Base-by-base conservation (phyloP, 2,329 filamentous ascomycete genomes). In the Aspergillus sp. region DNA sequence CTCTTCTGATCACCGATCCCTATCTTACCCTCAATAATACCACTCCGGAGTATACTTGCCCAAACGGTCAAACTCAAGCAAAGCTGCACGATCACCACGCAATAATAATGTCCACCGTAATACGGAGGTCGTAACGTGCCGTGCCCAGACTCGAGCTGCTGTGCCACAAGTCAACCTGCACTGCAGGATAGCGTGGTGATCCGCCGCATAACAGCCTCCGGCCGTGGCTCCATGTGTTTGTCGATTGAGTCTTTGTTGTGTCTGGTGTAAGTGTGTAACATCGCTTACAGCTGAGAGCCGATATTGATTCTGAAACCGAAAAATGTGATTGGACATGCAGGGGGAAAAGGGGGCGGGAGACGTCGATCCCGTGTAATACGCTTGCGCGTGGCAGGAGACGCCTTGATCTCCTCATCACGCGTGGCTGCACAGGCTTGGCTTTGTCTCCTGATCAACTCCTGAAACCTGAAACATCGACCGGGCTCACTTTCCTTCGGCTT, bases 311-410 rank as follows among this genome's bases (percentile, higher is more conserved):
- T 20, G 42, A 49, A 52, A 57, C 53, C 12, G 9, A 55, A 37
- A 30, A 49, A 51, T 53, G 44, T 56, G 51, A 54, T 54, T 54
- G 51, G 51, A 30, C 22, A 33, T 48, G 42, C 51, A 51, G 30
- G 20, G 50, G 51, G 40, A 45, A 56, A 55, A 30, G 48, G 50
- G 44, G 54, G 48, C 49, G 49, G 55, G 50, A 54, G 51, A 42
- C 51, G 56, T 58, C 56, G 56, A 58, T 58, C 42, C 47, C 48
- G 48, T 53, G 48, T 53, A 53, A 53, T 58, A 58, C 56, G 50
- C 50, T 47, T 50, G 56, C 56, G 56, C 51, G 51, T 58, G 56
- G 56, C 56, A 51, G 56, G 51, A 50, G 51, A 41, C 53, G 56
- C 40, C 45, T 47, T 54, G 56, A 54, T 58, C 56, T 44, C 45